Base-by-base conservation (phyloP, 1,284 basidiomycete species). In the Sporisorium exsertum region DNA sequence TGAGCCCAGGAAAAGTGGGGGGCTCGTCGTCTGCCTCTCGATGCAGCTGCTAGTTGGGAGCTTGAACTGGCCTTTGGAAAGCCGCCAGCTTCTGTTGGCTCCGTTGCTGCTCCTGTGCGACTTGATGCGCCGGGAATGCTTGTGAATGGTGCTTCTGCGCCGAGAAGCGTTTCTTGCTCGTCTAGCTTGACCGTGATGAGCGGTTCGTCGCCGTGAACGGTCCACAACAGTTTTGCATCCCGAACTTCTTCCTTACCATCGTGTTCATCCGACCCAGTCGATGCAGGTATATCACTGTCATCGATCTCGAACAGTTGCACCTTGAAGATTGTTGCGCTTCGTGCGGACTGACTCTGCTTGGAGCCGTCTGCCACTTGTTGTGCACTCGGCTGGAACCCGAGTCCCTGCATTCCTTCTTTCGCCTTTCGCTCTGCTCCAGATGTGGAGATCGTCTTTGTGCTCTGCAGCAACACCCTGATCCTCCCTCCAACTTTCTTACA, bases 1-100 rank as follows among this genome's bases (percentile, higher is more conserved):
- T 98, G 95, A 0, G 91, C 93, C 95, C 95, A 98, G 0, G 93
- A 92, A 86, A 94, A 97, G 0, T 72, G 77, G 3, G 78, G 74
- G 2, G 69, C 58, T 42, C 51, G 32, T 6, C 66, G 69, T 40
- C 65, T 51, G 43, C 57, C 71, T 45, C 26, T 54, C 5, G 64
- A 20, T 24, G 42, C 42, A 24, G 33, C 10, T 3, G 27, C 10
- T 15, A 52, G 9, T 33, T 8, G 26, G 10, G 40, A 20, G 8
- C 4, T 12, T 40, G n/a, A 5, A 1, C 90, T 7, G 90, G 67
- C 59, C 33, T 32, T 27, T 42, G 49, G 33, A 52, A 40, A 10
- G 18, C 47, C 13, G 24, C n/a, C 49, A 20, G n/a, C 42, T 27
- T 9, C 47, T 43, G 32, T n/a, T 35, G 40, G 37, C 45, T 35